These are phyloP conservation scores for Amanita exitialis DNA, from an alignment of 768 basidiomycete species.

Conservation along the genomic window DNA sequence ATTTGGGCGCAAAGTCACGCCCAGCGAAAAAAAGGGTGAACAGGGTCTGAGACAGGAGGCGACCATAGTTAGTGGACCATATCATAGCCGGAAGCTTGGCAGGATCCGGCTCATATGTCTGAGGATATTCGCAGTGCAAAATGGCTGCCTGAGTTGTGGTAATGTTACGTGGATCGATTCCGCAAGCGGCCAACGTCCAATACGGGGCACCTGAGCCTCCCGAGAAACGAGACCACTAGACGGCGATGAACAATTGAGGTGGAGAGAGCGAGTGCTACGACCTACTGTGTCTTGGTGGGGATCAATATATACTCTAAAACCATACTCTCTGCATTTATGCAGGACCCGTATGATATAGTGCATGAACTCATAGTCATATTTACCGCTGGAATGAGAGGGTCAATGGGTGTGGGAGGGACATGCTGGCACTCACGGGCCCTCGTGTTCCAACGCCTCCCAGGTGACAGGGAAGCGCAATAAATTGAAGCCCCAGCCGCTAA, in stretches of 20 bases:
- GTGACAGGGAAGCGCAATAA: conserved; percentile 76
- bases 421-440: conserved; percentile 76
- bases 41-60: conserved; percentile 77
- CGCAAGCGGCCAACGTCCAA: conserved; percentile 89
- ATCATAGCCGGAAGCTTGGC: conserved; percentile 83
- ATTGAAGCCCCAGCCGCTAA: conserved; percentile 93
- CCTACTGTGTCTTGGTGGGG: conserved; percentile 93
- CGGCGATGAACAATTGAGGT: conserved; percentile 2
- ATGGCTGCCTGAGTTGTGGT: conserved; percentile 81
- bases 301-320: conserved; percentile 88
- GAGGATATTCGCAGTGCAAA: conserved; percentile 83
- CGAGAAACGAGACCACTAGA: conserved; percentile 92
- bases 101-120: conserved; percentile 52
- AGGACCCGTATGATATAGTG: conserved; percentile 84
- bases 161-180: conserved; percentile 78
- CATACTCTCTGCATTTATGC: conserved; percentile 86
- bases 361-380: conserved; percentile 87
- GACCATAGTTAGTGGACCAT: conserved; percentile 94
- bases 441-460: conserved; percentile 93
- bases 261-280: conserved; percentile 9
- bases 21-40: conserved; percentile 96
- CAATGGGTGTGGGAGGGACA: conserved; percentile 3
- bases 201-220: conserved; percentile 93
- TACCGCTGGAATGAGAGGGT: conserved; percentile 41
- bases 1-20: conserved; percentile 81